Evolutionary conservation across 371 early-diverging fungal species (phyloP), one percentile per base, ranked within the genome.

Genomic region (Chytridium lagenaria): DNA sequence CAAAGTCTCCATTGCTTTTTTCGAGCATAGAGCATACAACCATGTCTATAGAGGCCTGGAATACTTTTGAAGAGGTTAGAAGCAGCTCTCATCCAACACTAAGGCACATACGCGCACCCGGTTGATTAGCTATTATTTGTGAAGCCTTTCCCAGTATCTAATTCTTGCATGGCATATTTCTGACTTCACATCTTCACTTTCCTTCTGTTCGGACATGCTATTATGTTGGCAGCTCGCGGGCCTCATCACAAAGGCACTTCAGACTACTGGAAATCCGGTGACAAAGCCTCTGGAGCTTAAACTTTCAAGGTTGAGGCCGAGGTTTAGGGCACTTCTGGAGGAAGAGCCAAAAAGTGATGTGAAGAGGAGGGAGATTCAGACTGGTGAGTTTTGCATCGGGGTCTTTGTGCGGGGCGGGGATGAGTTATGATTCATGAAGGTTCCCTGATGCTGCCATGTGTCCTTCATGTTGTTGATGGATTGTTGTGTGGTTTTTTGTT

Each of bases 231-330:
- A 74, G 69, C 69, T 74, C 15, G 69, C 59, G 26, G 64, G 22
- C 39, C 37, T 68, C n/a, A 64, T 74, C 59, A 64, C 74, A 26
- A 16, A 28, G 7, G 65, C 67, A 19, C 49, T 55, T 36, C 30
- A 36, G 5, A 38, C 50, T 44, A 12, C 15, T 2, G 28, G 39
- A 1, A 49, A 52, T 30, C 5, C 22, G 28, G 23, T 52, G 26
- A 57, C 50, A 0, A 69, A 65, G 28, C 40, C 69, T 50, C 59
- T 69, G 38, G 57, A 74, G 61, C 37, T 69, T 3, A 50, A 55
- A 22, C 69, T 74, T 16, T 49, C 69, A 26, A 16, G 55, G 16
- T 26, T 64, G 28, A 34, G 69, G 26, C 67, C 68, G 22, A 31
- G 16, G 36, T 28, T 72, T 7, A 37, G 52, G n/a, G 19, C 10